Evolutionary conservation across 257 asterid genomes (phyloP).

Genomic region (Verbascum thapsus): DNA sequence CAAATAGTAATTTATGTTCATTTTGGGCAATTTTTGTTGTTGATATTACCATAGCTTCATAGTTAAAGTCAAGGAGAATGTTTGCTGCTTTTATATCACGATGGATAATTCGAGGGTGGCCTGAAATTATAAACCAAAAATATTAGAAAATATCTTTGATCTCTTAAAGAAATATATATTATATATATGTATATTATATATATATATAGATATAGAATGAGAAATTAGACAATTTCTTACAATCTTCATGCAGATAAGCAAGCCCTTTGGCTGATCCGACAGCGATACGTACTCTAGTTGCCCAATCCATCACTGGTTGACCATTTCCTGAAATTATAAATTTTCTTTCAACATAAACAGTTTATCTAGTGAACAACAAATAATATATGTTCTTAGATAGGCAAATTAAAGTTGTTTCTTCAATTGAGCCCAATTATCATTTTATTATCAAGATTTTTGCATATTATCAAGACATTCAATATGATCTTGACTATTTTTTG

Average conservation of each 20-base stretch:
- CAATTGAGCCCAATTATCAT: too few relatives aligned
- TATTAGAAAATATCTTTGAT: background rate
- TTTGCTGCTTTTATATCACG: conserved; percentile 68
- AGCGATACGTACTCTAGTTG: conserved; percentile 74
- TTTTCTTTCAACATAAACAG: background rate
- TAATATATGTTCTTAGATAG: too few relatives aligned
- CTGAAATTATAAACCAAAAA: conserved; percentile 28
- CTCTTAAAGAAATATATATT: background rate
- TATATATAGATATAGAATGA: too few relatives aligned
- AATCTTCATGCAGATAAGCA: conserved; percentile 92
- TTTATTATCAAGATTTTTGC: too few relatives aligned
- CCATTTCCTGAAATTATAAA: conserved; percentile 55
- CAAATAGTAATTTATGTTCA: background rate
- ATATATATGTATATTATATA: too few relatives aligned
- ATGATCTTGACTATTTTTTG: too few relatives aligned
- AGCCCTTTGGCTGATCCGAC: conserved; percentile 93
- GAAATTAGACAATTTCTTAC: conserved; percentile 50
- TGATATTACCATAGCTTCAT: conserved; percentile 59
- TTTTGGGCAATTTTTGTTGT: background rate
- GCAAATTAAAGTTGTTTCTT: too few relatives aligned
- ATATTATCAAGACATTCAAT: too few relatives aligned
- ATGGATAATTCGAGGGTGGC: conserved; percentile 60
- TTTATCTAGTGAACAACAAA: background rate
- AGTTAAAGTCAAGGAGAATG: conserved; percentile 58
- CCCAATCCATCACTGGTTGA: conserved; percentile 76